phyloP scores from a whole-genome alignment of 805 yeast species.

The Cephaloascus fragrans region DNA sequence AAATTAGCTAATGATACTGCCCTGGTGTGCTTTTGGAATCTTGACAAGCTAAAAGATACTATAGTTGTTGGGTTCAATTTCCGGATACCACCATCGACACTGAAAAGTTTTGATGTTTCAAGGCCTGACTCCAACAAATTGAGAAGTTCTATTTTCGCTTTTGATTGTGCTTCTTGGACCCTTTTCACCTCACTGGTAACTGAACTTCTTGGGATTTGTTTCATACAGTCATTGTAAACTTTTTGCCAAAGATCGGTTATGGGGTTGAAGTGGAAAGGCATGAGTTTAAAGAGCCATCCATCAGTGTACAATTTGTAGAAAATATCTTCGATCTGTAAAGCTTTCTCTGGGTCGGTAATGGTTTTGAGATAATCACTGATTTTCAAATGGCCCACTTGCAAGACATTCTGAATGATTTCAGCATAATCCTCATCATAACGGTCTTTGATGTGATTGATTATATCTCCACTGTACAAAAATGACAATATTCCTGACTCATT shows the following conservation, averaged over 20 bases:
- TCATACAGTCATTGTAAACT: conserved; percentile 23
- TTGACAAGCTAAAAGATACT: conserved; percentile 50
- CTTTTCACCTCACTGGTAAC: conserved; percentile 30
- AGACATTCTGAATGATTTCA: conserved; percentile 56
- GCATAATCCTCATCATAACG: conserved; percentile 35
- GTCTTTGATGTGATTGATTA: conserved; percentile 44
- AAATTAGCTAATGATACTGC: conserved; percentile 52
- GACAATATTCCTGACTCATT: conserved; percentile 55
- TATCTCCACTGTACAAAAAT: conserved; percentile 70
- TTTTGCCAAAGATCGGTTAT: conserved; percentile 27
- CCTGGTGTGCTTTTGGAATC: conserved; percentile 62
- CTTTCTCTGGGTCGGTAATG: conserved; percentile 11
- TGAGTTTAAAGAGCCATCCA: conserved; percentile 26
- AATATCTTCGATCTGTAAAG: conserved; percentile 7
- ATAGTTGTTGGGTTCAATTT: conserved; percentile 40
- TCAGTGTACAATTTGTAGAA: conserved; percentile 19
- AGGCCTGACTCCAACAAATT: conserved; percentile 22
- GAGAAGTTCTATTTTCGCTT: conserved; percentile 28
- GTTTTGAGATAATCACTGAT: conserved; percentile 32
- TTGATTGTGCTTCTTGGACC: conserved; percentile 50
- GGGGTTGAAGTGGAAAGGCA: conserved; percentile 21
- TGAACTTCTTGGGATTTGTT: conserved; percentile 22
- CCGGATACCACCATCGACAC: conserved; percentile 22
- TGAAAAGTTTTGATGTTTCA: conserved; percentile 3
- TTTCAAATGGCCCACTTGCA: conserved; percentile 61